Base-by-base conservation (phyloP, 139 green algal species). In the Chlamydomonas eustigma region DNA sequence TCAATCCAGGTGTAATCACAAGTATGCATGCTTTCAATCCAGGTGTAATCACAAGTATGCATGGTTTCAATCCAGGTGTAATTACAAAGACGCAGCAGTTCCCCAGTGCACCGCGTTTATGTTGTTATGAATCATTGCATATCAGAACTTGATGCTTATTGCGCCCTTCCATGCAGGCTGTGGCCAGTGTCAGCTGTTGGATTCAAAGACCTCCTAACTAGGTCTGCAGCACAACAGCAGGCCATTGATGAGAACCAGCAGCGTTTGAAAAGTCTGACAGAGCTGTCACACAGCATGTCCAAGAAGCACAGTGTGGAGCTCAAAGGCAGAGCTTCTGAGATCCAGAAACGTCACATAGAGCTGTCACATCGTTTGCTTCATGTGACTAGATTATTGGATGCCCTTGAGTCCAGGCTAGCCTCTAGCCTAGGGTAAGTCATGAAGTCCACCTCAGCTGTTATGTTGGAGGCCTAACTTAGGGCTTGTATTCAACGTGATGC, bases 151-250 rank as follows among this genome's bases (percentile, higher is more conserved):
- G n/a, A n/a, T n/a, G n/a, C n/a, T n/a, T n/a, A n/a, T 4, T 33
- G 25, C 28, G 25, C 31, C 1, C 25, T 2, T 58, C 25, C 28
- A 25, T 35, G 35, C 76, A 88, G 84, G 74, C 70, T 95, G 66
- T 94, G 90, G 90, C 90, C 90, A 2, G 90, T 94, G 37, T 75
- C 72, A 18, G 90, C 86, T 0, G 44, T 77, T 32, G 91, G 91
- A 25, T 92, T 92, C 75, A 83, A 79, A 12, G 91, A 91, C 78
- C 79, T 95, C 36, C 52, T 91, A 28, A 77, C 71, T 4, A 82
- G 90, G 77, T 1, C 72, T 77, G 32, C 39, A 64, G 78, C 78
- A 5, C 85, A 91, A 80, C 81, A 79, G 30, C 28, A 64, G 0
- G 77, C 77, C 0, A 28, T 86, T 34, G 66, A 76, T 8, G 81